These are phyloP conservation scores for Aspergillus jensenii DNA, from an alignment of 2,329 filamentous ascomycete genomes.

Conservation along the genomic window DNA sequence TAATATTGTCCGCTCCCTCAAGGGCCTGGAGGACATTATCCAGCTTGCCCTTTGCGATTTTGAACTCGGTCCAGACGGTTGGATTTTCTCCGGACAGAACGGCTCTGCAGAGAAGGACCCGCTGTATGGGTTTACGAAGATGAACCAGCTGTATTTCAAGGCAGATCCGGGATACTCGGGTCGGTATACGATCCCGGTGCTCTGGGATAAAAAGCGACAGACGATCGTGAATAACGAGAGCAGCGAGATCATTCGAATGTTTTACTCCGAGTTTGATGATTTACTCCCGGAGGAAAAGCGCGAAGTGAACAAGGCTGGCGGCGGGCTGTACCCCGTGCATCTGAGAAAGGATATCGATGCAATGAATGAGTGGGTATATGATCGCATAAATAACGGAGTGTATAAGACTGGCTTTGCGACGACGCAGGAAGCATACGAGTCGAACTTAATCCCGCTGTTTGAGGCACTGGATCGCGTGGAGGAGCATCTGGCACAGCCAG, in stretches of 20 bases:
- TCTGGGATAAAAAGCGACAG: slow-evolving; percentile 75
- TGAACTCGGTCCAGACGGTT: slow-evolving; percentile 53
- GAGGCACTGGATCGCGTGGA: slow-evolving; percentile 71
- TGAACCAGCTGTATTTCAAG: slow-evolving; percentile 74
- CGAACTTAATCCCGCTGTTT: slow-evolving; percentile 68
- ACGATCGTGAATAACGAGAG: slow-evolving; percentile 86
- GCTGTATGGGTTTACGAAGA: slow-evolving; percentile 67
- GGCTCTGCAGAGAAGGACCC: slow-evolving; percentile 64
- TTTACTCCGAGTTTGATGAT: slow-evolving; percentile 73
- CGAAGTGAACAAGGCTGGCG: slow-evolving; percentile 49
- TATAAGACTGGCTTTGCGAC: slow-evolving; percentile 72
- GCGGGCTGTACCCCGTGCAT: slow-evolving; percentile 65
- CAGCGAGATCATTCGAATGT: slow-evolving; percentile 82
- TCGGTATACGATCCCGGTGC: slow-evolving; percentile 76
- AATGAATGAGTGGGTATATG: slow-evolving; percentile 75
- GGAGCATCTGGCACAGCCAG: slow-evolving; percentile 56
- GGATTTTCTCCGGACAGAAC: slow-evolving; percentile 71
- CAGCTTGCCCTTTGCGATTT: slow-evolving; percentile 47
- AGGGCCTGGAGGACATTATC: slow-evolving; percentile 52
- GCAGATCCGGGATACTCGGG: slow-evolving; percentile 67
- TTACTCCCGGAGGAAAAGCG: slow-evolving; percentile 59
- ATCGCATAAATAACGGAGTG: slow-evolving; percentile 55
- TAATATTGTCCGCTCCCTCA: slow-evolving; percentile 50
- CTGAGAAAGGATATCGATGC: slow-evolving; percentile 68
- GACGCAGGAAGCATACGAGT: slow-evolving; percentile 73